A percentile compares a stretch with the other conserved stretches of the same genome.
phyloP scores from a whole-genome alignment of 2,329 filamentous ascomycete species.

The Fusarium sarcochroum region DNA sequence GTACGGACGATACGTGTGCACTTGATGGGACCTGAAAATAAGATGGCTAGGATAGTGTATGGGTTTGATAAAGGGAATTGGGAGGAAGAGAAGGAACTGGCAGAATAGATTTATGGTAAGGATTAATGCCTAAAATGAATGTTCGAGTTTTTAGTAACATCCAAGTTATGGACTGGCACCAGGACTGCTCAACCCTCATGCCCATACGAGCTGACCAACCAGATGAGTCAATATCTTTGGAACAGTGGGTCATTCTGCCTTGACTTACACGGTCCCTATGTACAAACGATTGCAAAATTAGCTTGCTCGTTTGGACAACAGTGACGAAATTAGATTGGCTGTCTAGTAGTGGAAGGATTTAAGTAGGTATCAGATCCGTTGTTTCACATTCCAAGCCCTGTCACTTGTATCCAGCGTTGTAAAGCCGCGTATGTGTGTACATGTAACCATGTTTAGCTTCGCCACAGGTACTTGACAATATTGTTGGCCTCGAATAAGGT shows the following conservation, averaged over 20 bases:
- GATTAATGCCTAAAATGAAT: too few species aligned
- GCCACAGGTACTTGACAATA: too few species aligned
- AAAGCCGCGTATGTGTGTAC: background rate
- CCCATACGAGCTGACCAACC: background rate
- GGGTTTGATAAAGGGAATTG: conserved; percentile 11
- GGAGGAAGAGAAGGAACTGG: conserved; percentile 13
- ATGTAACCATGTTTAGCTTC: too few species aligned
- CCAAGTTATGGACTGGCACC: too few species aligned
- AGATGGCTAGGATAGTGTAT: conserved; percentile 17
- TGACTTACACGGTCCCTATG: too few species aligned
- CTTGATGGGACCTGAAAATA: background rate
- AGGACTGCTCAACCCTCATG: background rate
- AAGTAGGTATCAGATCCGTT: too few species aligned
- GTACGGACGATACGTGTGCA: conserved; percentile 23
- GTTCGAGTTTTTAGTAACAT: too few species aligned
- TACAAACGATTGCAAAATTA: too few species aligned
- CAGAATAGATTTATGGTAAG: background rate
- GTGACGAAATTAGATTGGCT: background rate
- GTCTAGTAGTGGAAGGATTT: background rate
- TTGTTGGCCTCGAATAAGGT: too few species aligned
- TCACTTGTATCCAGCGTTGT: too few species aligned
- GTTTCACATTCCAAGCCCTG: too few species aligned
- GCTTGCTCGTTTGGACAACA: too few species aligned
- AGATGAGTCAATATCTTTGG: background rate
- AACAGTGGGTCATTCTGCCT: background rate